These are phyloP conservation scores for Luzula sylvatica DNA, from an alignment of 176 grass and related monocot species.

Conservation along the genomic window DNA sequence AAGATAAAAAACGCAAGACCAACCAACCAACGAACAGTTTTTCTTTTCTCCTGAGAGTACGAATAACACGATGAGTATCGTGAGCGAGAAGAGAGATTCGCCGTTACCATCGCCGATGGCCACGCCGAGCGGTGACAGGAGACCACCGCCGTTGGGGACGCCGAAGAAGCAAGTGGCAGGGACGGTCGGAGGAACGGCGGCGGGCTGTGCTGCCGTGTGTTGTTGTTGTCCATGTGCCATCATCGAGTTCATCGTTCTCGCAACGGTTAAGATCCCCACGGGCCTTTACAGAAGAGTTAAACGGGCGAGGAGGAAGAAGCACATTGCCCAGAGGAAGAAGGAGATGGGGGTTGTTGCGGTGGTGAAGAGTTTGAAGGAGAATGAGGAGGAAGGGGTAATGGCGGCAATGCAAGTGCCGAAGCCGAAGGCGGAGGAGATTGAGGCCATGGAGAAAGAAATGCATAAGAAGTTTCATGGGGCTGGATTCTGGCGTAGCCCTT, in stretches of 20 bases:
- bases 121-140: conserved; percentile 15
- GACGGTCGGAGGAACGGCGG: conserved; percentile 62
- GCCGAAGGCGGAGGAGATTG: conserved; percentile 22
- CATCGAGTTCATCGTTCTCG: conserved; percentile 47
- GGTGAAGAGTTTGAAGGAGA: not conserved
- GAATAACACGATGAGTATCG: not conserved
- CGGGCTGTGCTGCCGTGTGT: conserved; percentile 49
- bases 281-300: conserved; percentile 39
- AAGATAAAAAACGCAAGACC: not conserved
- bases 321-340: conserved; percentile 15
- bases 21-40: not conserved
- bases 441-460: conserved; percentile 37
- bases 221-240: conserved; percentile 63
- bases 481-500: conserved; percentile 79
- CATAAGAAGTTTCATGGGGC: conserved; percentile 57
- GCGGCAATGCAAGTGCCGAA: not conserved
- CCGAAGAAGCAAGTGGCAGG: conserved; percentile 30
- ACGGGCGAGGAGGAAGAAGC: not conserved
- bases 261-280: conserved; percentile 45
- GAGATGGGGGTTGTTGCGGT: conserved; percentile 24
- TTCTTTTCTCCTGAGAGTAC: not conserved
- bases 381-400: not conserved
- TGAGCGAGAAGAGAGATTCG: not conserved
- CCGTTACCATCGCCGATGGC: not conserved
- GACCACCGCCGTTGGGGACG: not conserved